Base-by-base conservation (phyloP, 306 rosid species). In the Cucurbita maxima region DNA sequence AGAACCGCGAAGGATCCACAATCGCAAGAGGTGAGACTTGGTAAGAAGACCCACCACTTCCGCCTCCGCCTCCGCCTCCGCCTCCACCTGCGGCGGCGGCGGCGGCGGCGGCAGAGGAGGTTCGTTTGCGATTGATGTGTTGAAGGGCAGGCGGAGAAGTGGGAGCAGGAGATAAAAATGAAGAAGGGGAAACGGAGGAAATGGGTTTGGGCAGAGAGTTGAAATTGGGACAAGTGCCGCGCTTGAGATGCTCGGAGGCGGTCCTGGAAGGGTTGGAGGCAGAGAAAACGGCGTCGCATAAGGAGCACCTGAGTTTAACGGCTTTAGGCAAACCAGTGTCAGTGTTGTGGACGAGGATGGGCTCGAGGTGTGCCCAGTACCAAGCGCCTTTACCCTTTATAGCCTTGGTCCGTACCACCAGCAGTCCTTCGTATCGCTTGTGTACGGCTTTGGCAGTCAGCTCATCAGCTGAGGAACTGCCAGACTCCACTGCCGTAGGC, bases 371-470 rank as follows among this genome's bases (percentile, higher is more conserved):
- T 9, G 82, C 80, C 98, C 98, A 93, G 71, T 93, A 93, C 98
- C 98, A 93, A 19, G 98, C 98, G 5, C 98, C 98, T 82, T 93
- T 93, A 0, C 98, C 98, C 77, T 88, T 93, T 63, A 93, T 80
- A 14, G 98, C 98, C 71, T 93, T 93, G 66, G 79, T 87, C 41
- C 98, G 88, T 58, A 93, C 98, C 90, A 76, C 84, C 8, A 88
- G 79, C 57, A 93, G 64, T 13, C 98, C 96, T 74, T 93, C 97
- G 78, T 83, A 93, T 20, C 98, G 88, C 69, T 93, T 93, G 38
- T 85, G 84, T 55, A 86, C 86, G 38, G 90, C 81, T 80, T 90
- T 90, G 9, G 92, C 96, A 7, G 96, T 38, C 5, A 75, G 75
- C 62, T 92, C 96, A 2, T 88, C 98, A 3, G 86, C 78, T 18